Evolutionary conservation across 371 early-diverging fungal genomes (phyloP).

Genomic region (Encephalitozoon intestinalis): DNA sequence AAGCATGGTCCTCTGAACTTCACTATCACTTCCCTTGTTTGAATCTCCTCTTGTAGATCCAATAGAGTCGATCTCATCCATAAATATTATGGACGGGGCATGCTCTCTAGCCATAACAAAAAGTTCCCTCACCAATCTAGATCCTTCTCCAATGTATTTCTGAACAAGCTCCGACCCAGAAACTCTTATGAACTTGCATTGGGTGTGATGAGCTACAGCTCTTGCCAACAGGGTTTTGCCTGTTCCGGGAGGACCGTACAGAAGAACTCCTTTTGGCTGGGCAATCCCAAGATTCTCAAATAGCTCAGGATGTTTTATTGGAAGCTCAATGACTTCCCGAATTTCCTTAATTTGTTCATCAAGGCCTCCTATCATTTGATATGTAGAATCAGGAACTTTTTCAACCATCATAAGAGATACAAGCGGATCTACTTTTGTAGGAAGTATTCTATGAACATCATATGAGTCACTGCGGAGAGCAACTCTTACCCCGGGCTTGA

Average conservation of each 20-base stretch:
- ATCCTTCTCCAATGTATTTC: conserved; percentile 99
- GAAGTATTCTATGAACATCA: conserved; percentile 76
- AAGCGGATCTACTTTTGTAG: conserved; percentile 83
- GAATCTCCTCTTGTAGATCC: conserved; percentile 64
- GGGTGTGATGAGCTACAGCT: conserved; percentile 98
- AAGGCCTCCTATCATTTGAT: conserved; percentile 97
- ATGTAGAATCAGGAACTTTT: conserved; percentile 96
- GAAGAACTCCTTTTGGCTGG: conserved; percentile 93
- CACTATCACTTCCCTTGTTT: conserved; percentile 76
- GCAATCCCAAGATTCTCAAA: conserved; percentile 97
- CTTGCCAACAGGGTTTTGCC: conserved; percentile 74
- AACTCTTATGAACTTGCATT: conserved; percentile 97
- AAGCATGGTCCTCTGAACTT: conserved; percentile 84
- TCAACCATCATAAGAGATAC: conserved; percentile 98
- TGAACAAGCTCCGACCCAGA: conserved; percentile 97
- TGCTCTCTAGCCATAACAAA: conserved; percentile 98
- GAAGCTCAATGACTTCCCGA: conserved; percentile 95
- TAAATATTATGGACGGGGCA: conserved; percentile 95
- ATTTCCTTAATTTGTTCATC: conserved; percentile 99
- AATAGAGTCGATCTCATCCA: conserved; percentile 99
- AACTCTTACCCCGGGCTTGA: conserved; percentile 87
- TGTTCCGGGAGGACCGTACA: conserved; percentile 85
- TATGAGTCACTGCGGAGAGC: conserved; percentile 84
- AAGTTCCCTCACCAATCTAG: conserved; percentile 94
- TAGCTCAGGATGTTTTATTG: conserved; percentile 94